Evolutionary conservation across 1,139 yeast species (phyloP).

Genomic region (Blastobotrys arbuscula): DNA sequence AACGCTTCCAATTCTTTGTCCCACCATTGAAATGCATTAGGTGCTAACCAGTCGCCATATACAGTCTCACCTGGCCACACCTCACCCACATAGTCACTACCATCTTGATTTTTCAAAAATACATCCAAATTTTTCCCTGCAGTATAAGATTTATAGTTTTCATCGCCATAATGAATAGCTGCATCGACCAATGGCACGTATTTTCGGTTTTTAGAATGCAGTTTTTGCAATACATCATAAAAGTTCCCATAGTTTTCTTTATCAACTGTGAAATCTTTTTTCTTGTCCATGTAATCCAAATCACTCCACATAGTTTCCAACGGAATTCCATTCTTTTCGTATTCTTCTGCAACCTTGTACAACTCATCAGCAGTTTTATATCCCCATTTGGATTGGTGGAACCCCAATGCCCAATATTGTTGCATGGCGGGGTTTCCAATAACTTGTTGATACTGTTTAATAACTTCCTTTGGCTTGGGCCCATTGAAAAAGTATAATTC

Average conservation of each 20-base stretch:
- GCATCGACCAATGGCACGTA: conserved; percentile 38
- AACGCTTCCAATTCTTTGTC: conserved; percentile 26
- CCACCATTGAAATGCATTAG: conserved; percentile 31
- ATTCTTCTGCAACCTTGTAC: conserved; percentile 13
- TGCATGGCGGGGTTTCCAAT: conserved; percentile 35
- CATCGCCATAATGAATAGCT: conserved; percentile 29
- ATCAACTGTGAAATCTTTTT: conserved; percentile 35
- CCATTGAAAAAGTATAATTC: conserved; percentile 37
- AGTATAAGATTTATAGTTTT: conserved; percentile 29
- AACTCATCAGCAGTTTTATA: conserved; percentile 14
- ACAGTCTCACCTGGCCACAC: conserved; percentile 32
- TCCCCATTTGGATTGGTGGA: conserved; percentile 26
- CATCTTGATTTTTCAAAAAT: conserved; percentile 32
- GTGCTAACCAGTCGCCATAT: conserved; percentile 35
- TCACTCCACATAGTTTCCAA: conserved; percentile 22
- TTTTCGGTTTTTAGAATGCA: conserved; percentile 31
- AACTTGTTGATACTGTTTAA: conserved; percentile 28
- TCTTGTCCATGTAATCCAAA: conserved; percentile 28
- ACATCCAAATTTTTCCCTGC: conserved; percentile 31
- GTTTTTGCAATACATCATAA: conserved; percentile 25
- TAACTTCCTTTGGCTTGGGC: conserved; percentile 33
- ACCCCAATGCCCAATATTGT: conserved; percentile 28
- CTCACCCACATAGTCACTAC: conserved; percentile 18
- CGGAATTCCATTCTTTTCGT: conserved; percentile 14
- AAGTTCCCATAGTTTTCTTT: conserved; percentile 27